Conservation (phyloP, 805 yeast species). For the Blastobotrys terrestris region DNA sequence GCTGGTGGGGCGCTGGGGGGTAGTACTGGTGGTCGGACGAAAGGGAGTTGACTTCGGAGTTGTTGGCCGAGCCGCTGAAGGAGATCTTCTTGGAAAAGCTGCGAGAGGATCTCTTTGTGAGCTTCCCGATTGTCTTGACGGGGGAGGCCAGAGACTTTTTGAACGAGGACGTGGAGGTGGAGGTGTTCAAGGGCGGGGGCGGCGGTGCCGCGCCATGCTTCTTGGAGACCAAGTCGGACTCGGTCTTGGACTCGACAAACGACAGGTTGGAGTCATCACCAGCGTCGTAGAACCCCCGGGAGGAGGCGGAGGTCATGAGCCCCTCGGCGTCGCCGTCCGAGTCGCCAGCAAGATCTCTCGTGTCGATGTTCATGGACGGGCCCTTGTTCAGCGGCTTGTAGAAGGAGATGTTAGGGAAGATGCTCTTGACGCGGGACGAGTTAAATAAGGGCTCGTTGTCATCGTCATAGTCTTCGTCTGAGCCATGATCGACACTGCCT, state of each 20-base stretch:
- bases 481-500: background rate
- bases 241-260: constrained; percentile 8
- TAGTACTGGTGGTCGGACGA: background rate
- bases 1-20: background rate
- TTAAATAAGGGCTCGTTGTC: constrained; percentile 4
- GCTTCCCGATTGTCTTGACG: constrained; percentile 7
- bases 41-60: background rate
- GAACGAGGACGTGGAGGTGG: background rate
- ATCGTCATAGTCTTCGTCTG: constrained; percentile 4
- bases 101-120: constrained; percentile 14
- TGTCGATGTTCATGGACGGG: background rate
- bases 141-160: constrained; percentile 5
- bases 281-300: background rate
- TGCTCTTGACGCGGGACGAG: constrained; percentile 10
- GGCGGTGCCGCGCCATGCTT: background rate
- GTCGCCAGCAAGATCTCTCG: background rate
- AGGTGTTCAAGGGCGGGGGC: background rate
- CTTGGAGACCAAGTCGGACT: constrained; percentile 6
- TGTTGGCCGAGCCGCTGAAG: constrained; percentile 8
- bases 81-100: constrained; percentile 19
- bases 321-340: background rate
- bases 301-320: background rate
- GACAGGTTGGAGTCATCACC: constrained; percentile 7
- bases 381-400: constrained; percentile 12
- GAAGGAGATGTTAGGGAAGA: constrained; percentile 11